phyloP scores from a whole-genome alignment of 345 rosid species.

The Anastatica hierochuntica region DNA sequence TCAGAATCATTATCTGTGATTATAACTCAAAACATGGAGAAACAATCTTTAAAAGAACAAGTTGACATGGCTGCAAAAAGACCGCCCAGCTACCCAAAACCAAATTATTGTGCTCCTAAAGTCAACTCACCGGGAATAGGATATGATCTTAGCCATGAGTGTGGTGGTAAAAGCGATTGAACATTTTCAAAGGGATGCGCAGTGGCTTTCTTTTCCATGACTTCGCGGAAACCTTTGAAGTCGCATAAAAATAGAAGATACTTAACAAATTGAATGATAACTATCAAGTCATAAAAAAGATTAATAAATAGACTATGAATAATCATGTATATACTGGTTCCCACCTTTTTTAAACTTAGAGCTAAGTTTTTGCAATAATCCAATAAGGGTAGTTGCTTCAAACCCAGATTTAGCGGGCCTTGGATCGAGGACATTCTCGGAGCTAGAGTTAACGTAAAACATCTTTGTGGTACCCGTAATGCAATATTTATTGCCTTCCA shows the following conservation, averaged over 20 bases:
- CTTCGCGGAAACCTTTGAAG: slow-evolving; percentile 77
- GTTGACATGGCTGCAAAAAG: neutral
- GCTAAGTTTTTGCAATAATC: slow-evolving; percentile 84
- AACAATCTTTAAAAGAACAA: neutral
- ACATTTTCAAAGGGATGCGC: slow-evolving; percentile 99
- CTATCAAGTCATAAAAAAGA: neutral
- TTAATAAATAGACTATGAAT: neutral
- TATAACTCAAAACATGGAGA: neutral
- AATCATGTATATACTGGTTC: slow-evolving; percentile 5
- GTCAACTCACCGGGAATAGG: slow-evolving; percentile 76
- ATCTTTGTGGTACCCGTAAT: slow-evolving; percentile 75
- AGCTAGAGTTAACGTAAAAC: slow-evolving; percentile 86
- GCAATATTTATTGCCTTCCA: slow-evolving; percentile 81
- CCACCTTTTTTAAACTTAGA: slow-evolving; percentile 86
- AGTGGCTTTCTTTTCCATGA: slow-evolving; percentile 84
- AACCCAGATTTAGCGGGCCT: slow-evolving; percentile 62
- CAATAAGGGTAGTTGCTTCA: slow-evolving; percentile 85
- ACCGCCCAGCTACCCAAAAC: neutral
- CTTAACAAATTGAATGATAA: slow-evolving; percentile 1
- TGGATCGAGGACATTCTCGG: slow-evolving; percentile 70
- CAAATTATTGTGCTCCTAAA: slow-evolving; percentile 4
- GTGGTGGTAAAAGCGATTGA: slow-evolving; percentile 89
- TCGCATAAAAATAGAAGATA: neutral
- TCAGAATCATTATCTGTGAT: slow-evolving; percentile 1
- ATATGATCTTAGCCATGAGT: slow-evolving; percentile 73